Evolutionary conservation across 179 eudicot species (phyloP).

Genomic region (Pouteria campechiana): DNA sequence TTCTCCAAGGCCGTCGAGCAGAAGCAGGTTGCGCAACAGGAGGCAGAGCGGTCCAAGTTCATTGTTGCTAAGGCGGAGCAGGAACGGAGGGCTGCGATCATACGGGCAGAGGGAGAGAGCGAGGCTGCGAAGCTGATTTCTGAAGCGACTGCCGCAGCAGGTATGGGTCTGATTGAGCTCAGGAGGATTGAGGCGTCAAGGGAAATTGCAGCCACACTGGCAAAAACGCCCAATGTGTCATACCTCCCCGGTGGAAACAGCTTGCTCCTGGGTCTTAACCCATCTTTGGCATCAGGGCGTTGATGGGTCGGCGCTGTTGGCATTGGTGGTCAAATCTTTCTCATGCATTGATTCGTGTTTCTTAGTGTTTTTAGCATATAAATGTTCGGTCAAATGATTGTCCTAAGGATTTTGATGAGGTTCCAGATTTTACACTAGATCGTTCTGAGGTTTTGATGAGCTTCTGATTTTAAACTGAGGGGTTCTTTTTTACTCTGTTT

Average conservation of each 20-base stretch:
- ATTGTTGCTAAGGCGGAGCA: constrained; percentile 92
- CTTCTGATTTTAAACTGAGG: too few species aligned
- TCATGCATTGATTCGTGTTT: too few species aligned
- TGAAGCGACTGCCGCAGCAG: constrained; percentile 71
- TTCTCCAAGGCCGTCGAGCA: constrained; percentile 94
- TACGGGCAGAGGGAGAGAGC: constrained; percentile 97
- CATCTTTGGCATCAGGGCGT: too few species aligned
- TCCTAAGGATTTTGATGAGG: too few species aligned
- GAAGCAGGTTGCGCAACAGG: constrained; percentile 98
- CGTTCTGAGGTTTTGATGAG: too few species aligned
- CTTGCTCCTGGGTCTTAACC: constrained; percentile 57
- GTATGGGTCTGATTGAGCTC: constrained; percentile 86
- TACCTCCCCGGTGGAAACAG: constrained; percentile 59
- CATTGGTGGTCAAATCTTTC: too few species aligned
- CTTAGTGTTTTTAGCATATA: too few species aligned
- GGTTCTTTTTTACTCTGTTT: too few species aligned
- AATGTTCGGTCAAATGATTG: too few species aligned
- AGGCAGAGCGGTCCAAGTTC: constrained; percentile 89
- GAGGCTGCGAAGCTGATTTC: constrained; percentile 91
- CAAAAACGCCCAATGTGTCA: constrained; percentile 49
- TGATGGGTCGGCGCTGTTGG: too few species aligned
- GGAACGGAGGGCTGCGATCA: constrained; percentile 83
- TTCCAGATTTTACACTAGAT: too few species aligned
- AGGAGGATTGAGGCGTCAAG: constrained; percentile 91
- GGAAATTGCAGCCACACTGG: constrained; percentile 62